Conservation (phyloP, 129 eudicot species). For the Solidago caesia region DNA sequence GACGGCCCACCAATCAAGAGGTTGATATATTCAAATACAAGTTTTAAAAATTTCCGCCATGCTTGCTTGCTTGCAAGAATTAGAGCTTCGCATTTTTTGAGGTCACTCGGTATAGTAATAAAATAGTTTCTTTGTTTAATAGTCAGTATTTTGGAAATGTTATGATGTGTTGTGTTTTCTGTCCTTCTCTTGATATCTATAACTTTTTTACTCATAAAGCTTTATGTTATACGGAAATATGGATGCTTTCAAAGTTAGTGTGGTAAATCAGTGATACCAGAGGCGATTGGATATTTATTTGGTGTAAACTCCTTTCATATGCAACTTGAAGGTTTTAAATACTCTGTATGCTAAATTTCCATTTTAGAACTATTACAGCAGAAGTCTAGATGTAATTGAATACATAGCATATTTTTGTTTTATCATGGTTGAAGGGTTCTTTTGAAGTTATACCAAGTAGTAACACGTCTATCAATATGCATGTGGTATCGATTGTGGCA, state of each 20-base stretch:
- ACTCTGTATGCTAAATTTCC: too few relatives aligned
- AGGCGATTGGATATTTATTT: background rate
- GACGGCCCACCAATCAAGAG: too few relatives aligned
- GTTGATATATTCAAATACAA: background rate
- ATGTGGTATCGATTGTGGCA: background rate
- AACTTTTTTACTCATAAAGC: background rate
- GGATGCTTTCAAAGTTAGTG: background rate
- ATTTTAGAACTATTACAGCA: background rate
- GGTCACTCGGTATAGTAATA: background rate
- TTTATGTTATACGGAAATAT: background rate
- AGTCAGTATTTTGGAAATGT: background rate
- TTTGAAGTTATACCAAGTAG: background rate
- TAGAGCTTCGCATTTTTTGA: background rate
- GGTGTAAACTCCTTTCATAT: too few relatives aligned
- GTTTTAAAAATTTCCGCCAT: background rate
- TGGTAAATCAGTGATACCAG: background rate
- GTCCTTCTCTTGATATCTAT: background rate
- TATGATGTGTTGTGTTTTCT: background rate
- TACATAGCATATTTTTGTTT: background rate
- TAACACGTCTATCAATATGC: background rate
- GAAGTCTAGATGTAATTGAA: background rate
- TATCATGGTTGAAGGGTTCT: too few relatives aligned
- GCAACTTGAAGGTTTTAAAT: too few relatives aligned
- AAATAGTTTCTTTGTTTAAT: background rate
- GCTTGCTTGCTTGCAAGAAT: slow-evolving; percentile 4